Conservation (phyloP, 495 filamentous ascomycete species). For the Annulohypoxylon maeteangense region DNA sequence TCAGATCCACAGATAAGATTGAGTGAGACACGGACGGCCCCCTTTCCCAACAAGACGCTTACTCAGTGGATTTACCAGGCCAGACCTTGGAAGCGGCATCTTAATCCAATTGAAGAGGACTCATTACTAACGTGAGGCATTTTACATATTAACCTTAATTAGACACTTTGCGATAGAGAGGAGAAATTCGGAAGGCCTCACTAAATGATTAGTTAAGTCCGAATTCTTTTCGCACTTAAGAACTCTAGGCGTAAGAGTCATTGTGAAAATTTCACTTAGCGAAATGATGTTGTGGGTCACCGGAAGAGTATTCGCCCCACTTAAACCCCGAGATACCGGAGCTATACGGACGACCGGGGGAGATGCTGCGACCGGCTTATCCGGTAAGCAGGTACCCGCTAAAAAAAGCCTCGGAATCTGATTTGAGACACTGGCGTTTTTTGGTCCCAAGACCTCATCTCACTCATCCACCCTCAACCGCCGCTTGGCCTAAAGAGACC, state of each 20-base stretch:
- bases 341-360: neutral
- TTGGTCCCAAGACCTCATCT: constrained; percentile 22
- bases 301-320: constrained; percentile 21
- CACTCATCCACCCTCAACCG: constrained; percentile 9
- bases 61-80: neutral
- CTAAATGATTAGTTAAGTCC: neutral
- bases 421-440: neutral
- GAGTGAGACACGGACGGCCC: neutral
- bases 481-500: neutral
- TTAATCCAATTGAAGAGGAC: neutral
- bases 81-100: neutral
- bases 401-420: neutral
- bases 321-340: constrained; percentile 12
- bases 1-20: neutral
- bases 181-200: neutral
- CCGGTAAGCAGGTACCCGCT: constrained; percentile 27
- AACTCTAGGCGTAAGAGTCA: neutral
- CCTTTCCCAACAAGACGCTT: neutral
- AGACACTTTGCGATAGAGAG: too few species aligned
- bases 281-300: constrained; percentile 3
- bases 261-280: constrained; percentile 3
- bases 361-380: constrained; percentile 11
- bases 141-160: neutral
- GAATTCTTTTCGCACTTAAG: neutral
- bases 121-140: neutral